phyloP scores from a whole-genome alignment of 805 yeast genomes.

The Starmerella sirachaensis region DNA sequence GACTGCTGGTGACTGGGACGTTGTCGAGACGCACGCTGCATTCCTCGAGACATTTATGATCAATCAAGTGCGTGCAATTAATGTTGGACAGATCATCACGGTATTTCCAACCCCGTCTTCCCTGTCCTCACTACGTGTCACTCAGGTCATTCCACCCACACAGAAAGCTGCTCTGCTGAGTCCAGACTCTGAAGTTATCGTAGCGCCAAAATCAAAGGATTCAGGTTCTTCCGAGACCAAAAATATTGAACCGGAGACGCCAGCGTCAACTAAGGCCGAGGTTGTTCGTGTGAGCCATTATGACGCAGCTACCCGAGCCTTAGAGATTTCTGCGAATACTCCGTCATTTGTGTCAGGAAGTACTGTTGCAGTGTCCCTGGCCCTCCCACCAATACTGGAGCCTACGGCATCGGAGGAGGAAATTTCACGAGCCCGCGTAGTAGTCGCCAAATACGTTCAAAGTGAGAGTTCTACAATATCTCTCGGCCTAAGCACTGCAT shows the following conservation, averaged over 20 bases:
- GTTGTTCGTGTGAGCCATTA: slow-evolving; percentile 13
- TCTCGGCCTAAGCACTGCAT: slow-evolving; percentile 40
- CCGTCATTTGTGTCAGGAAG: not conserved
- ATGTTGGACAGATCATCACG: slow-evolving; percentile 44
- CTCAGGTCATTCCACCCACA: slow-evolving; percentile 31
- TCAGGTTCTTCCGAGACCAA: too few species aligned
- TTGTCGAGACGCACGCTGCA: slow-evolving; percentile 70
- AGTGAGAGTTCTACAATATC: slow-evolving; percentile 34
- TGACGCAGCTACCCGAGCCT: slow-evolving; percentile 6
- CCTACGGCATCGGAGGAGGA: slow-evolving; percentile 9
- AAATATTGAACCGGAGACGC: slow-evolving; percentile 8
- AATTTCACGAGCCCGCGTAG: slow-evolving; percentile 27
- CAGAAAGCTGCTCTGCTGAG: slow-evolving; percentile 39
- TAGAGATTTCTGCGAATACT: slow-evolving; percentile 12
- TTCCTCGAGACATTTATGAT: slow-evolving; percentile 61
- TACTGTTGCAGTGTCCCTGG: slow-evolving; percentile 10
- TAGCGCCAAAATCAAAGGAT: slow-evolving; percentile 76
- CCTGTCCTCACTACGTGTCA: slow-evolving; percentile 46
- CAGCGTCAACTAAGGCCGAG: not conserved
- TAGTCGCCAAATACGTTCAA: slow-evolving; percentile 41
- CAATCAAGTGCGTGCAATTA: slow-evolving; percentile 69
- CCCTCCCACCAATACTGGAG: slow-evolving; percentile 6
- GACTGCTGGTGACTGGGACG: slow-evolving; percentile 76
- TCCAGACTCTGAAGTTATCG: slow-evolving; percentile 55
- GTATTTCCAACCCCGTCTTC: slow-evolving; percentile 58